Percentiles rank a stretch among this genome's conserved stretches.
phyloP scores from a whole-genome alignment of 1,284 basidiomycete genomes.

The Cryptococcus sp. region DNA sequence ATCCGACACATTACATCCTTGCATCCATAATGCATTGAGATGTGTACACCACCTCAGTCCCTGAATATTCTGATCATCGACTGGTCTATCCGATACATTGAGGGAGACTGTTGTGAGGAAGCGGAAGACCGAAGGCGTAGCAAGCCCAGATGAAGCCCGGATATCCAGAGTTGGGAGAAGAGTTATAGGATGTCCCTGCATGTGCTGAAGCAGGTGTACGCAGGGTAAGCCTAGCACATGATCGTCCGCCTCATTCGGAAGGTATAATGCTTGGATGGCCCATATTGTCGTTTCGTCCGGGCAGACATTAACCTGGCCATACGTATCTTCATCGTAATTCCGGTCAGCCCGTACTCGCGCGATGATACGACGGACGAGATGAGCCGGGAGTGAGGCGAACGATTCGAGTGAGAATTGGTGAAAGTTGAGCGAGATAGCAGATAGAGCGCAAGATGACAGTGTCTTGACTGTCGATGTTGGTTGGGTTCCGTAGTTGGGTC shows the following conservation, averaged over 20 bases:
- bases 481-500: neutral
- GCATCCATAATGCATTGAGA: constrained; percentile 34
- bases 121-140: constrained; percentile 1
- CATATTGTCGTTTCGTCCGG: constrained; percentile 41
- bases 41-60: constrained; percentile 29
- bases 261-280: constrained; percentile 22
- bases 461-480: constrained; percentile 6
- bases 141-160: constrained; percentile 17
- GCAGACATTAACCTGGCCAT: neutral
- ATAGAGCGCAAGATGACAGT: constrained; percentile 25
- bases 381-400: constrained; percentile 16
- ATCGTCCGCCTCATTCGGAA: constrained; percentile 15
- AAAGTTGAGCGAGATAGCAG: constrained; percentile 26
- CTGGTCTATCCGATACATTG: constrained; percentile 14
- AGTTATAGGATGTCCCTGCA: constrained; percentile 16
- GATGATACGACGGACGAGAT: constrained; percentile 20
- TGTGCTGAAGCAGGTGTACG: constrained; percentile 11
- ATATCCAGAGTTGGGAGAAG: constrained; percentile 30
- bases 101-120: constrained; percentile 37
- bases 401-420: constrained; percentile 18
- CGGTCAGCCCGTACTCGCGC: constrained; percentile 23
- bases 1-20: constrained; percentile 28
- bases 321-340: constrained; percentile 14
- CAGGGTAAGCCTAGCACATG: constrained; percentile 25
- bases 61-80: constrained; percentile 27